A percentile compares a stretch with the other conserved stretches of the same genome.
These are phyloP conservation scores for Lepiota venenata DNA, from an alignment of 768 basidiomycete species.

Conservation along the genomic window DNA sequence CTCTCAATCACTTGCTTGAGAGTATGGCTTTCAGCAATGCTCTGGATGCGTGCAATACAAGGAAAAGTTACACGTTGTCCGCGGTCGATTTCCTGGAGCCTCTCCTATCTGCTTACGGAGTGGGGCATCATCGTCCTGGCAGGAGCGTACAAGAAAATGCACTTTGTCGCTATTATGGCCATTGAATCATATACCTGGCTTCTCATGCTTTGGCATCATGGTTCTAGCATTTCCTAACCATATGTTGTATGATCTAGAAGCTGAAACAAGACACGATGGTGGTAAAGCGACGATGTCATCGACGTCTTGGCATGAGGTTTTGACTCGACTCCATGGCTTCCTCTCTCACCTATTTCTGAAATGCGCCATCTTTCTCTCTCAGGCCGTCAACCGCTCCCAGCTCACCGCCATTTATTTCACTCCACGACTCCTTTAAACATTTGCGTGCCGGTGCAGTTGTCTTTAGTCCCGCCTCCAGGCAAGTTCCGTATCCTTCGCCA, in stretches of 20 bases:
- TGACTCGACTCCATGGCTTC: constrained; percentile 5
- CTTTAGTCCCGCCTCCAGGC: neutral
- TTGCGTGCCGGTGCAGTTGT: neutral
- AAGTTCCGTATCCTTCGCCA: no score
- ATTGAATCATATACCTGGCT: constrained; percentile 14
- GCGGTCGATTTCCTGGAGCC: constrained; percentile 12
- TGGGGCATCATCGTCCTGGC: constrained; percentile 1
- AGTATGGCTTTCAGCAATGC: constrained; percentile 11
- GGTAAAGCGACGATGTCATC: constrained; percentile 16
- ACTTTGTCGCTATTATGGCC: constrained; percentile 12
- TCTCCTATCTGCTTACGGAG: constrained; percentile 5
- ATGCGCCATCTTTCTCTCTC: constrained; percentile 1
- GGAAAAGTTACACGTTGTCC: constrained; percentile 21
- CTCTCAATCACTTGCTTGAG: constrained; percentile 13
- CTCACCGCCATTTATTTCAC: neutral
- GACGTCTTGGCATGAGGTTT: constrained; percentile 14
- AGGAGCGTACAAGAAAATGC: constrained; percentile 1
- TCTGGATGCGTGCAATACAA: constrained; percentile 12
- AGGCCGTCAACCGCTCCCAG: neutral
- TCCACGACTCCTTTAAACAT: neutral
- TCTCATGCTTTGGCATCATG: constrained; percentile 15
- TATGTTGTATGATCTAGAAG: constrained; percentile 12
- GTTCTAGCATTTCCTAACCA: constrained; percentile 13
- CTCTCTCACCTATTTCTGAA: constrained; percentile 8
- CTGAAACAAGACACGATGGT: constrained; percentile 9